Conservation (phyloP, 2,329 filamentous ascomycete species). For the Alternaria sp. region DNA sequence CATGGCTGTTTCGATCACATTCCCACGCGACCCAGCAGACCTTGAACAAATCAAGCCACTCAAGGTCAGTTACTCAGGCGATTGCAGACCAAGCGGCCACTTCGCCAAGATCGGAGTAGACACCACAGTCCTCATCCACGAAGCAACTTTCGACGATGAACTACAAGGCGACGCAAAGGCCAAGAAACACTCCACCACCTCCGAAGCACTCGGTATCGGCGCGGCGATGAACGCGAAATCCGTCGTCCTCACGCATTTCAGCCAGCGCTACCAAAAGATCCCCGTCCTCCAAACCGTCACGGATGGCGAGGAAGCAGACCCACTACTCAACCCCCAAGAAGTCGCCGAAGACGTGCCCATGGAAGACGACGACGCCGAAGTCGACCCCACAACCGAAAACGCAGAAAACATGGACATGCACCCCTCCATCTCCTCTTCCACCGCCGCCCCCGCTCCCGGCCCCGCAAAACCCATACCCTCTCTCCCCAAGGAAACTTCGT, state of each 20-base stretch:
- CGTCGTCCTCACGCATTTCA: constrained; percentile 91
- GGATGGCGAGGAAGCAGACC: constrained; percentile 36
- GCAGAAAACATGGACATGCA: constrained; percentile 33
- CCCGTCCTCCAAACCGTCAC: constrained; percentile 58
- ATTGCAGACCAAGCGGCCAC: constrained; percentile 74
- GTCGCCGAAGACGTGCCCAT: constrained; percentile 32
- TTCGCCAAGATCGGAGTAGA: constrained; percentile 76
- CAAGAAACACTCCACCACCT: constrained; percentile 90
- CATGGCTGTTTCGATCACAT: constrained; percentile 77
- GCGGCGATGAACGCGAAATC: constrained; percentile 78
- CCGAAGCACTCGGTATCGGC: constrained; percentile 82
- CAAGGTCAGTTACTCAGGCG: constrained; percentile 90
- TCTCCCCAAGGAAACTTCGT: constrained; percentile 14
- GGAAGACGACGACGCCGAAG: constrained; percentile 26
- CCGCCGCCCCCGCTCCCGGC: not conserved
- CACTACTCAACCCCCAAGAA: constrained; percentile 19
- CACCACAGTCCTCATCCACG: constrained; percentile 87
- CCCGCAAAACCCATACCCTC: constrained; percentile 13
- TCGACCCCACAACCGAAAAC: constrained; percentile 25
- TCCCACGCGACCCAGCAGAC: constrained; percentile 59
- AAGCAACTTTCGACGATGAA: constrained; percentile 94
- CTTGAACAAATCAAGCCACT: constrained; percentile 60
- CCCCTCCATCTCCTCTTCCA: constrained; percentile 7
- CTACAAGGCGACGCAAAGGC: constrained; percentile 76
- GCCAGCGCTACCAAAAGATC: constrained; percentile 86